A percentile compares a stretch with the other conserved stretches of the same genome.
Evolutionary conservation across 2,329 filamentous ascomycete genomes (phyloP).

Genomic region (Penicillium expansum): DNA sequence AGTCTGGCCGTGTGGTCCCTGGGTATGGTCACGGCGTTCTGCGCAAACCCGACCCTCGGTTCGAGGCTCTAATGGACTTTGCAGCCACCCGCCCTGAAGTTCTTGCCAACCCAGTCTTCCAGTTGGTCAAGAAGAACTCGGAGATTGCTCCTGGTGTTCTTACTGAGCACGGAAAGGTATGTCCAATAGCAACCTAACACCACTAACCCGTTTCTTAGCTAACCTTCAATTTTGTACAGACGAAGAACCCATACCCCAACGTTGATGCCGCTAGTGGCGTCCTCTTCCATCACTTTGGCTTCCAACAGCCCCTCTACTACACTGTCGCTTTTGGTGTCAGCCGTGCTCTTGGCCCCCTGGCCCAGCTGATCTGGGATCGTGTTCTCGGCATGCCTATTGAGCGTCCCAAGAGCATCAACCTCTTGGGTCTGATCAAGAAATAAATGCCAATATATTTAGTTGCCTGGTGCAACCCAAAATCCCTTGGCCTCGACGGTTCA

Average conservation of each 20-base stretch:
- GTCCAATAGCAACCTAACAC: slow-evolving; percentile 11
- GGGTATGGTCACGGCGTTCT: slow-evolving; percentile 95
- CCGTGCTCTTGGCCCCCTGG: slow-evolving; percentile 76
- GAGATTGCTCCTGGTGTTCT: slow-evolving; percentile 87
- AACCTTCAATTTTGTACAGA: slow-evolving; percentile 46
- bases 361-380: slow-evolving; percentile 94
- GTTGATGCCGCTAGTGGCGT: slow-evolving; percentile 92
- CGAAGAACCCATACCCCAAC: slow-evolving; percentile 96
- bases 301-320: slow-evolving; percentile 97
- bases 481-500: not conserved
- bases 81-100: slow-evolving; percentile 82
- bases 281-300: slow-evolving; percentile 96
- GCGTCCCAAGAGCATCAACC: slow-evolving; percentile 94
- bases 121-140: slow-evolving; percentile 89
- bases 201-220: not conserved
- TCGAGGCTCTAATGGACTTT: slow-evolving; percentile 95
- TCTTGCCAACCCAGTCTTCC: slow-evolving; percentile 82
- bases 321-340: slow-evolving; percentile 67
- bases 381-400: slow-evolving; percentile 93
- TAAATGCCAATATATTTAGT: slow-evolving; percentile 7
- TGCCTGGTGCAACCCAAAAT: not conserved
- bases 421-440: slow-evolving; percentile 74
- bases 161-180: slow-evolving; percentile 84
- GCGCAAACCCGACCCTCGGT: slow-evolving; percentile 93
- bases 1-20: slow-evolving; percentile 89